These are phyloP conservation scores for Xylaria cubensis DNA, from an alignment of 495 filamentous ascomycete genomes.

Conservation along the genomic window DNA sequence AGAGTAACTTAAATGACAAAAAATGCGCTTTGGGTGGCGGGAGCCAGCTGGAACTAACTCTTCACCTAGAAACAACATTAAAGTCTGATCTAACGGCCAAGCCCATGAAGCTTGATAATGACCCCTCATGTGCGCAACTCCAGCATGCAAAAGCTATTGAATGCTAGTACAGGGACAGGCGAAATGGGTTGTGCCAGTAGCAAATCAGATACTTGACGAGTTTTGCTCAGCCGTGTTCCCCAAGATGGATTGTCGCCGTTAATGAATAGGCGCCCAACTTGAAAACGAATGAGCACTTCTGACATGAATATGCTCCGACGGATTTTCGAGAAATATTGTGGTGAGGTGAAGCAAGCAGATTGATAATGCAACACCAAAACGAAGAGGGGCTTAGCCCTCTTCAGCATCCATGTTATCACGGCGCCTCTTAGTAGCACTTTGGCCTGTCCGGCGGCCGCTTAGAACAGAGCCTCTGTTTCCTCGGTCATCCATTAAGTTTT, in stretches of 20 bases:
- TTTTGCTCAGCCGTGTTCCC: neutral
- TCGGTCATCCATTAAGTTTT: constrained; percentile 77
- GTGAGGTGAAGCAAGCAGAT: neutral
- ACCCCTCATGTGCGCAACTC: neutral
- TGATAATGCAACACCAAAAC: neutral
- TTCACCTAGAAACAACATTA: neutral
- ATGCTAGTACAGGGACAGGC: neutral
- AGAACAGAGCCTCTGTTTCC: constrained; percentile 68
- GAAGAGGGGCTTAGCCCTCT: constrained; percentile 58
- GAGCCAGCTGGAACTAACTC: neutral
- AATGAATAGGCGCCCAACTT: neutral
- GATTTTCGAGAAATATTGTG: neutral
- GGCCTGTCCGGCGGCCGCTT: constrained; percentile 56
- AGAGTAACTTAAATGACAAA: neutral
- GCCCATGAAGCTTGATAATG: neutral
- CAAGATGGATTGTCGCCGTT: neutral
- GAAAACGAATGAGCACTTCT: neutral
- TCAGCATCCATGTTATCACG: constrained; percentile 86
- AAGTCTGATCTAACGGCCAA: neutral
- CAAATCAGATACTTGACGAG: neutral
- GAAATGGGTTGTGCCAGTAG: neutral
- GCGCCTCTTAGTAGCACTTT: constrained; percentile 50
- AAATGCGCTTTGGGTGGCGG: neutral
- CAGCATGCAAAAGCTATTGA: neutral
- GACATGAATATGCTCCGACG: neutral